Evolutionary conservation across 2,329 filamentous ascomycete genomes (phyloP).

Genomic region (Aspergillus pseudoviridinutans): DNA sequence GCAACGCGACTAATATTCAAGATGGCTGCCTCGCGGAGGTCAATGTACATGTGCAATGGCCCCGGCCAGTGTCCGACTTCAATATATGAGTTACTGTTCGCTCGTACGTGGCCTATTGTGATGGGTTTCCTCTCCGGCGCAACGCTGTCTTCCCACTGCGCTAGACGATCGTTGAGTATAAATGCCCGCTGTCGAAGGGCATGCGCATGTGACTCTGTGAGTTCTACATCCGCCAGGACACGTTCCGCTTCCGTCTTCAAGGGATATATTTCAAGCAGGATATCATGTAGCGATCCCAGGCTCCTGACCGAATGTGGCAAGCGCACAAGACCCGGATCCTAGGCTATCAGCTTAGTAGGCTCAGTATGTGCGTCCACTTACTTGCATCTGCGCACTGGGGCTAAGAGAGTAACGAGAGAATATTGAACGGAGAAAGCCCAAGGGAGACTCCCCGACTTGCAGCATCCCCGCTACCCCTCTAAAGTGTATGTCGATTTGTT

Average conservation of each 20-base stretch:
- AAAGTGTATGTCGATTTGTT: conserved; percentile 1
- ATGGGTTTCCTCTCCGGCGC: not conserved
- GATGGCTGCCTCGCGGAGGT: not conserved
- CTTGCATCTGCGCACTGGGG: not conserved
- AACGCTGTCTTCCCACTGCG: not conserved
- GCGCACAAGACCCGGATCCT: no score
- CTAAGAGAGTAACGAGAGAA: not conserved
- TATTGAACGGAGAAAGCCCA: not conserved
- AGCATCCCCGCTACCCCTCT: conserved; percentile 4
- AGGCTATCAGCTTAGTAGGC: no score
- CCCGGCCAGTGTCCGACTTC: conserved; percentile 2
- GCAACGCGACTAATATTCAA: conserved; percentile 3
- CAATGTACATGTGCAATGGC: not conserved
- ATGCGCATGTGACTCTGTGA: no score
- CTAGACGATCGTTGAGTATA: not conserved
- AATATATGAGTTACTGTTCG: rapidly evolving
- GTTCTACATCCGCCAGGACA: no score
- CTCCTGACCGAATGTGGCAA: no score
- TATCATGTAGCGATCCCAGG: no score
- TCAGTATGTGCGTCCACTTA: no score
- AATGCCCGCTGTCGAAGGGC: not conserved
- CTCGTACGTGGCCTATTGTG: not conserved
- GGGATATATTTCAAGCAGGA: no score
- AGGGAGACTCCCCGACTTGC: not conserved
- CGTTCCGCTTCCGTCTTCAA: no score